Percentiles rank a stretch among this genome's conserved stretches.
Conservation (phyloP, 768 basidiomycete genomes). For the Kwoniella dejecticola region DNA sequence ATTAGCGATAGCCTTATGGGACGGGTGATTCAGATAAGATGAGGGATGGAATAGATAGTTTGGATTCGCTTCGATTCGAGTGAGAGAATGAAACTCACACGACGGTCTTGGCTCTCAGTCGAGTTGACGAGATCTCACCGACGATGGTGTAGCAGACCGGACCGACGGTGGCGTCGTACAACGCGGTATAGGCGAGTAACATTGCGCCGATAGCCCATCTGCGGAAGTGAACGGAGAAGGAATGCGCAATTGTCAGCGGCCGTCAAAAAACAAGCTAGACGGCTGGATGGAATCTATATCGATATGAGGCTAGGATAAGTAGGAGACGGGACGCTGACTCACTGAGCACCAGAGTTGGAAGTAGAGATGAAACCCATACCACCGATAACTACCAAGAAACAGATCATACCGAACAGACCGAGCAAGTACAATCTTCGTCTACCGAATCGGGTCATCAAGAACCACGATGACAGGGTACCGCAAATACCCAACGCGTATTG, state of each 20-base stretch:
- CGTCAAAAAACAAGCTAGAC: no score
- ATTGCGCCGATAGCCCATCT: constrained; percentile 52
- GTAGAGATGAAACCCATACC: constrained; percentile 44
- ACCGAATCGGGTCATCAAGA: constrained; percentile 49
- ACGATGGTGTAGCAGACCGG: constrained; percentile 53
- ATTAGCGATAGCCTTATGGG: no score
- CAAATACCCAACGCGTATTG: constrained; percentile 45
- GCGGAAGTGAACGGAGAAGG: no score
- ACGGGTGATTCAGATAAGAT: no score
- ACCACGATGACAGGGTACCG: constrained; percentile 41
- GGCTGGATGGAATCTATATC: background rate
- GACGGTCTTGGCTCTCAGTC: constrained; percentile 54
- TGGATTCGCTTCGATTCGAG: no score
- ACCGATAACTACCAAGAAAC: constrained; percentile 54
- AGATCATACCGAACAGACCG: constrained; percentile 48
- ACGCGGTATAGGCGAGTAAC: constrained; percentile 53
- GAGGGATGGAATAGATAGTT: no score
- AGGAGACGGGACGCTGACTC: constrained; percentile 18
- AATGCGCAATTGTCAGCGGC: no score
- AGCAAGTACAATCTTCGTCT: constrained; percentile 56
- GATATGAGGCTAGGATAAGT: background rate
- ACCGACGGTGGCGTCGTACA: constrained; percentile 43
- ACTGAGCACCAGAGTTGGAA: constrained; percentile 21
- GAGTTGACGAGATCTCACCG: constrained; percentile 51
- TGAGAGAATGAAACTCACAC: constrained; percentile 28